Evolutionary conservation across 2,329 filamentous ascomycete species (phyloP), one percentile per base, ranked within the genome.

Genomic region (Penicillium digitatum): DNA sequence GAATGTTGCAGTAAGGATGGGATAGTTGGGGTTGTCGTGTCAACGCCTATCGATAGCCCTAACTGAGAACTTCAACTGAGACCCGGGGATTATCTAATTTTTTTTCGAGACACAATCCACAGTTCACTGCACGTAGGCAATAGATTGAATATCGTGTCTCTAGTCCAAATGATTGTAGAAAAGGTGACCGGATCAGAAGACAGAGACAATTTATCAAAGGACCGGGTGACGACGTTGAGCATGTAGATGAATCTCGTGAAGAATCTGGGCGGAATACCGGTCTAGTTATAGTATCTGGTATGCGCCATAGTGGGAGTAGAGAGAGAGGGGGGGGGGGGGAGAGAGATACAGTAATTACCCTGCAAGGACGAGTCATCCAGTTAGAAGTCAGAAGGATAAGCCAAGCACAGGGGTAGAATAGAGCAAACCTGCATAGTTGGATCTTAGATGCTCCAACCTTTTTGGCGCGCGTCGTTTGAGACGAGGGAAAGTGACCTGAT

Each of bases 21-120:
- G 65, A 70, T 70, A 64, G 64, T 62, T 59, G 61, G 64, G 66
- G 69, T 71, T 71, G 69, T 71, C 69, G 67, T 68, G 69, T 71
- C 68, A 70, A 71, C 67, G 61, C 62, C 54, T 66, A 66, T 66
- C 65, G 63, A 64, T 65, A 65, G 62, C 63, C 63, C 63, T 65
- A 64, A 65, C 62, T 61, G 62, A 56, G 48, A 34, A 34, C 35
- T 48, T 44, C 32, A 31, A 54, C 39, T 64, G 63, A 65, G 55
- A 65, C 62, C 59, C 50, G 35, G 10, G 20, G 27, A n/a, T n/a
- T n/a, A n/a, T n/a, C 32, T 61, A 58, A 64, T 57, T 62, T 53
- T 49, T 48, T 37, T 63, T 64, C 52, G 61, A 64, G 62, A 64
- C 63, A 64, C 50, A 47, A 45, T 40, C 59, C 56, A 61, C 54